phyloP scores from a whole-genome alignment of 331 rosid genomes.

The Telfairia occidentalis region DNA sequence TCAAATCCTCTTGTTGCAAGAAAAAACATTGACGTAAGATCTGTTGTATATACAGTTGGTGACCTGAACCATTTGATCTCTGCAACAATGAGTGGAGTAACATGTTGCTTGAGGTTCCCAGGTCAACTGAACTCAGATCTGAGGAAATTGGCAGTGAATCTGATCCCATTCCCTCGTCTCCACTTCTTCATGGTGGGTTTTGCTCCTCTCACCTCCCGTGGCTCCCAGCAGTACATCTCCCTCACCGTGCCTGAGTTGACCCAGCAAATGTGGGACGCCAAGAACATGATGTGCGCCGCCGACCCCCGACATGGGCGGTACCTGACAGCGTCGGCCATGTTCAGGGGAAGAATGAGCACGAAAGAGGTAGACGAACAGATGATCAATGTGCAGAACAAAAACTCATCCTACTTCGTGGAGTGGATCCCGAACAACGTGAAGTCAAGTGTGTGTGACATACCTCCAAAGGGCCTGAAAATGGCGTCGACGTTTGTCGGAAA shows the following conservation, averaged over 20 bases:
- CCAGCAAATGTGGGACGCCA: slow-evolving; percentile 19
- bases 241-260: slow-evolving; percentile 18
- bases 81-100: slow-evolving; percentile 20
- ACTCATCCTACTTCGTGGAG: slow-evolving; percentile 18
- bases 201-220: slow-evolving; percentile 19
- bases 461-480: slow-evolving; percentile 19
- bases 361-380: slow-evolving; percentile 18
- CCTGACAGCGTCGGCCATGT: slow-evolving; percentile 15
- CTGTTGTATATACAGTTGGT: slow-evolving; percentile 5
- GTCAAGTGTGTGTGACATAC: slow-evolving; percentile 16
- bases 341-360: slow-evolving; percentile 17
- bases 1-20: not conserved
- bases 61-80: slow-evolving; percentile 18
- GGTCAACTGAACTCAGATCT: slow-evolving; percentile 17
- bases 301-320: slow-evolving; percentile 17
- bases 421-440: slow-evolving; percentile 20
- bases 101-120: slow-evolving; percentile 20
- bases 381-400: slow-evolving; percentile 18
- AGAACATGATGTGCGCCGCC: slow-evolving; percentile 17
- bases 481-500: slow-evolving; percentile 14
- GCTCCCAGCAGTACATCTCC: slow-evolving; percentile 22
- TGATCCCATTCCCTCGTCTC: slow-evolving; percentile 17
- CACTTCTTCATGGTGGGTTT: slow-evolving; percentile 20
- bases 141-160: slow-evolving; percentile 16
- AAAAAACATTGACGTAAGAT: not conserved